phyloP scores from a whole-genome alignment of 2,329 filamentous ascomycete species.

The Fusarium sp. region DNA sequence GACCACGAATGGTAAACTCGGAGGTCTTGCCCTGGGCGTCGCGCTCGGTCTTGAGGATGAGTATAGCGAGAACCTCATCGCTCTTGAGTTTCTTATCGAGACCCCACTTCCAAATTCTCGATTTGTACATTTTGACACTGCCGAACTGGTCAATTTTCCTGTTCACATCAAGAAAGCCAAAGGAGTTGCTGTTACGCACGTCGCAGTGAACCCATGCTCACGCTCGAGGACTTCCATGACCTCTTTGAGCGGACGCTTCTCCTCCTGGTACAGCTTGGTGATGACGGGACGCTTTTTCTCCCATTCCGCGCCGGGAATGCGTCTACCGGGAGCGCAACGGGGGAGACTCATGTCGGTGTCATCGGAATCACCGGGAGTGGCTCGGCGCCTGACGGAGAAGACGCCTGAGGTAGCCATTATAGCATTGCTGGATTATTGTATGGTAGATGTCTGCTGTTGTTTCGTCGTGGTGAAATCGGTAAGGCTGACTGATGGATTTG shows the following conservation, averaged over 20 bases:
- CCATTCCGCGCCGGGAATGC: slow-evolving; percentile 52
- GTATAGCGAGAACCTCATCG: slow-evolving; percentile 56
- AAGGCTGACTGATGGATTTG: not conserved
- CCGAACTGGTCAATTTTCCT: not conserved
- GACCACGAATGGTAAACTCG: slow-evolving; percentile 55
- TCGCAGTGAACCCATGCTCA: slow-evolving; percentile 55
- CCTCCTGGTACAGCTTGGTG: slow-evolving; percentile 56
- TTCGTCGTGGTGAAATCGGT: not conserved
- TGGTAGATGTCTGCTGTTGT: not conserved
- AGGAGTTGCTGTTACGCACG: slow-evolving; percentile 48
- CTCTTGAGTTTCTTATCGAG: slow-evolving; percentile 59
- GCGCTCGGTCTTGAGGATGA: slow-evolving; percentile 54
- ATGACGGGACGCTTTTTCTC: slow-evolving; percentile 54
- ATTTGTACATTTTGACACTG: slow-evolving; percentile 60
- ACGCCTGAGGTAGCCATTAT: slow-evolving; percentile 43
- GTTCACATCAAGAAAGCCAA: not conserved
- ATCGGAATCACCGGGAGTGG: slow-evolving; percentile 47
- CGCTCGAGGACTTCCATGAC: slow-evolving; percentile 56
- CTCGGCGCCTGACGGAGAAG: slow-evolving; percentile 43
- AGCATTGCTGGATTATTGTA: slow-evolving; percentile 14
- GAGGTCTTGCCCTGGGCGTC: slow-evolving; percentile 52
- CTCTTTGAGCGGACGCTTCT: slow-evolving; percentile 57
- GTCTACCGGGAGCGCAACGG: slow-evolving; percentile 47
- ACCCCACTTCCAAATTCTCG: slow-evolving; percentile 58
- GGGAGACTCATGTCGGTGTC: slow-evolving; percentile 48